phyloP scores from a whole-genome alignment of 179 eudicot species.

The Spergularia azorica region DNA sequence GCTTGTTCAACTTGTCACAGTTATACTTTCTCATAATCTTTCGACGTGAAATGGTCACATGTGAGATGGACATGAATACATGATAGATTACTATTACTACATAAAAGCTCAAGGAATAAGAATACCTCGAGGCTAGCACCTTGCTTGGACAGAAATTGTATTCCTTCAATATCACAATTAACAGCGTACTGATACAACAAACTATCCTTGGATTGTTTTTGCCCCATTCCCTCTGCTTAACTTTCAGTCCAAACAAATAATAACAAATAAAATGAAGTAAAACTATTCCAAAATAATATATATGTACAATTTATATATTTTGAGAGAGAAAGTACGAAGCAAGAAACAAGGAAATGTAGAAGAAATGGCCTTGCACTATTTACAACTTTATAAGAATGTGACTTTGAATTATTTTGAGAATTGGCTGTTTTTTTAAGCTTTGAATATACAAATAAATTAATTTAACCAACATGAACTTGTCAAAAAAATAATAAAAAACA shows the following conservation, averaged over 20 bases:
- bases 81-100: no score
- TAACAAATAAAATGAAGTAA: neutral
- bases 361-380: neutral
- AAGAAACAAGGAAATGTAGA: slow-evolving; percentile 9
- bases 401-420: neutral
- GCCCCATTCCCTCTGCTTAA: slow-evolving; percentile 56
- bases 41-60: neutral
- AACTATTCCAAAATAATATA: neutral
- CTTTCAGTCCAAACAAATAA: neutral
- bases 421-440: neutral
- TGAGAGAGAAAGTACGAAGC: neutral
- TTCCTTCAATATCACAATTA: slow-evolving; percentile 59
- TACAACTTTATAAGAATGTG: neutral
- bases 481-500: neutral
- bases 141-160: slow-evolving; percentile 58
- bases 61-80: no score
- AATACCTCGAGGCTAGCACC: slow-evolving; percentile 91
- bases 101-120: neutral
- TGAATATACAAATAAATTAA: neutral
- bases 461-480: no score
- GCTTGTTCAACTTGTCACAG: no score
- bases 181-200: slow-evolving; percentile 65
- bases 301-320: neutral
- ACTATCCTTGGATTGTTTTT: slow-evolving; percentile 76
- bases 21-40: no score